phyloP scores from a whole-genome alignment of 306 rosid species.

The Senna siamea region DNA sequence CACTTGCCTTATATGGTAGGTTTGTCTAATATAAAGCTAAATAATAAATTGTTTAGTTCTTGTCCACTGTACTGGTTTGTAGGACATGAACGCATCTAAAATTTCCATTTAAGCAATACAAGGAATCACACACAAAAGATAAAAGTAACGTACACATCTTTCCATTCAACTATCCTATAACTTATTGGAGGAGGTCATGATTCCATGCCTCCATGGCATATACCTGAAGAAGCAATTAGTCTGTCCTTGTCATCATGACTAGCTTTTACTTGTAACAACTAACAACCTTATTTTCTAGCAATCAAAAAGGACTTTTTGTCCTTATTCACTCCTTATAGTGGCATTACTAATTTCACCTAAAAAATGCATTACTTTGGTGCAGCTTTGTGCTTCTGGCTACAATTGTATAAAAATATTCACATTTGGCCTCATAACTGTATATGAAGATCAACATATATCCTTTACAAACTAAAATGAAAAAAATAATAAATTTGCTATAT shows the following conservation, averaged over 20 bases:
- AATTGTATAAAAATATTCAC: conserved; percentile 14
- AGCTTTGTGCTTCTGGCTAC: conserved; percentile 25
- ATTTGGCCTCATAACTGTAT: conserved; percentile 19
- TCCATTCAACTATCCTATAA: not conserved
- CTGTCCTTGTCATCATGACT: not conserved
- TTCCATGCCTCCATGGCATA: too few species aligned
- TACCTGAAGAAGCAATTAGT: not conserved
- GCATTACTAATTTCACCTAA: conserved; percentile 2
- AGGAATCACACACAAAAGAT: not conserved
- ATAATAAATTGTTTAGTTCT: not conserved
- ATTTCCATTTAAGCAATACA: not conserved
- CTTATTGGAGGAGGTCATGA: too few species aligned
- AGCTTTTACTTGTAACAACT: not conserved
- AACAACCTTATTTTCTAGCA: not conserved
- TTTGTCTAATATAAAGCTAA: not conserved
- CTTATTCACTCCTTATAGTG: not conserved
- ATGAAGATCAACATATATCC: not conserved
- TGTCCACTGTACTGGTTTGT: not conserved
- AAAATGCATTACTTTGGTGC: conserved; percentile 24
- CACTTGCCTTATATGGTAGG: not conserved
- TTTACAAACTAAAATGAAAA: conserved; percentile 14
- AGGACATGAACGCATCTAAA: not conserved
- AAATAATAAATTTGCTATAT: not conserved
- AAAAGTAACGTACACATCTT: not conserved
- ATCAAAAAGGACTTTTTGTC: not conserved